A percentile compares a stretch with the other conserved stretches of the same genome.
Evolutionary conservation across 371 early-diverging fungal genomes (phyloP).

Genomic region (Rhizomucor pusillus): DNA sequence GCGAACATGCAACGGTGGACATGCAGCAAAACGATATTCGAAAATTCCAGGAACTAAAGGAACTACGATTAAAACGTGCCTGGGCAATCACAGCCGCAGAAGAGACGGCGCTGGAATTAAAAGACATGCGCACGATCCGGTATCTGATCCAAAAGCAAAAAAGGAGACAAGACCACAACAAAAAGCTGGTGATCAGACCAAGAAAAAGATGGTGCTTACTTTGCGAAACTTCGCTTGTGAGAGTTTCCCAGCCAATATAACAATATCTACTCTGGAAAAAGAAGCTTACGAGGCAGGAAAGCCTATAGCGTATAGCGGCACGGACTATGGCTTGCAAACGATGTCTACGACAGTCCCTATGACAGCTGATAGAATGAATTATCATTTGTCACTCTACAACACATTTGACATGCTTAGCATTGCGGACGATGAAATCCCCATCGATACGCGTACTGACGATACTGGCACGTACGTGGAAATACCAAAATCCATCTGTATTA

Average conservation of each 20-base stretch:
- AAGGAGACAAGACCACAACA: background rate
- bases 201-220: background rate
- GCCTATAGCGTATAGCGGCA: background rate
- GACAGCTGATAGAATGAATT: background rate
- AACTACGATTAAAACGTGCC: background rate
- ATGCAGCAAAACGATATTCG: no score
- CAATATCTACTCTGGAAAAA: background rate
- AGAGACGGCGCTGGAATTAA: background rate
- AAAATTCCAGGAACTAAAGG: no score
- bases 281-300: background rate
- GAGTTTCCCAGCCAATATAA: background rate
- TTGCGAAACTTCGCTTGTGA: background rate
- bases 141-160: background rate
- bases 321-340: background rate
- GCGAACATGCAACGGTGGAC: no score
- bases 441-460: no score
- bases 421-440: background rate
- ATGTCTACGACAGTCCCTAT: background rate
- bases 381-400: background rate
- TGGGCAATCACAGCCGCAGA: background rate
- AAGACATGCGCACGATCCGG: background rate
- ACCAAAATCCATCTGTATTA: background rate
- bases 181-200: background rate
- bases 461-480: no score
- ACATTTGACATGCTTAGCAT: background rate